A percentile compares a stretch with the other conserved stretches of the same genome.
Conservation (phyloP, 176 grass and related monocot genomes). For the Cenchrus americanus region DNA sequence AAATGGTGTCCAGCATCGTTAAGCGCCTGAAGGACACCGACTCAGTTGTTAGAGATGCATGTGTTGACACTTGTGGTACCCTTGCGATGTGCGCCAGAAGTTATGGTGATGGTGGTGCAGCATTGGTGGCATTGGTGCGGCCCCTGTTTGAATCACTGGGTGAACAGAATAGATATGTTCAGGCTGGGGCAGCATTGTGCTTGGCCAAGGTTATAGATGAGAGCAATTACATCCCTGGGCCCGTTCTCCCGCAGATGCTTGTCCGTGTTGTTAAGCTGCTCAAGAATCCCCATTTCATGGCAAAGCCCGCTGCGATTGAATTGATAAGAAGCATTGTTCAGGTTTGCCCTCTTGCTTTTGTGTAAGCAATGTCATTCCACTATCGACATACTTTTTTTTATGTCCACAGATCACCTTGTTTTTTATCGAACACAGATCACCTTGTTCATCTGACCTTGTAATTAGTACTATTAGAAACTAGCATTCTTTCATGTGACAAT, state of each 20-base stretch:
- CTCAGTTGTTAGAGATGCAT: constrained; percentile 87
- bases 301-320: constrained; percentile 86
- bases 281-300: constrained; percentile 98
- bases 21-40: constrained; percentile 82
- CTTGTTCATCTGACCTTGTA: constrained; percentile 15
- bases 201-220: constrained; percentile 90
- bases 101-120: constrained; percentile 52
- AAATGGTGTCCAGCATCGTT: constrained; percentile 69
- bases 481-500: constrained; percentile 16
- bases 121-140: constrained; percentile 65
- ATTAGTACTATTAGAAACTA: constrained; percentile 1
- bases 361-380: background rate
- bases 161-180: constrained; percentile 86
- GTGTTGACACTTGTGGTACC: constrained; percentile 81
- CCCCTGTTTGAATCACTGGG: constrained; percentile 89
- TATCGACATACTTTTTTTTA: constrained; percentile 10
- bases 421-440: background rate
- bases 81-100: constrained; percentile 60
- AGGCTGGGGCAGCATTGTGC: constrained; percentile 81
- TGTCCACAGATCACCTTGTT: constrained; percentile 11
- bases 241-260: constrained; percentile 85
- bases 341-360: constrained; percentile 52
- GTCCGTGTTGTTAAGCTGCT: constrained; percentile 84
- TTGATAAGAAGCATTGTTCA: constrained; percentile 97
- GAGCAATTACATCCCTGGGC: constrained; percentile 64